Percentiles rank a stretch among this genome's conserved stretches.
Evolutionary conservation across 1,284 basidiomycete species (phyloP).

Genomic region (Sanguinoderma infundibulare): DNA sequence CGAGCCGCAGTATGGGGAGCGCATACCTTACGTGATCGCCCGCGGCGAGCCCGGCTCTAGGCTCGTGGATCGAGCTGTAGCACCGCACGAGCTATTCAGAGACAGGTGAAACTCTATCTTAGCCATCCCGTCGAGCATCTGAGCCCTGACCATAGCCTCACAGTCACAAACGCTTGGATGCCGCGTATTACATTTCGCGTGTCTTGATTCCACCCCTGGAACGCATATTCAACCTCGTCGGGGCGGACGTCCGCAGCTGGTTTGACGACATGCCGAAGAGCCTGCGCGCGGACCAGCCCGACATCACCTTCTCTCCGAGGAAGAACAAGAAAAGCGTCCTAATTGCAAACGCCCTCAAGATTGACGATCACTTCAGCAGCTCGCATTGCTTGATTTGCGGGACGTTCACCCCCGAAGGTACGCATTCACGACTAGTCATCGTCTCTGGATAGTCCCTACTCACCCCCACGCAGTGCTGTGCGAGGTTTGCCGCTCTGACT

Average conservation of each 20-base stretch:
- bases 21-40: slow-evolving; percentile 90
- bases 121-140: background rate
- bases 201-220: slow-evolving; percentile 90
- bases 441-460: background rate
- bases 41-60: slow-evolving; percentile 68
- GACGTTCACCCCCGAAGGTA: slow-evolving; percentile 58
- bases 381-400: slow-evolving; percentile 76
- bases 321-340: slow-evolving; percentile 44
- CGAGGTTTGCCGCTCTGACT: slow-evolving; percentile 57
- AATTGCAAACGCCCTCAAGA: slow-evolving; percentile 50
- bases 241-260: slow-evolving; percentile 90
- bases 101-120: slow-evolving; percentile 53
- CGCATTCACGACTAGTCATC: slow-evolving; percentile 7
- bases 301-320: slow-evolving; percentile 47
- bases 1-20: slow-evolving; percentile 92
- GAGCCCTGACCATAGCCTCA: background rate
- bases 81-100: slow-evolving; percentile 79
- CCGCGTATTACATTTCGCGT: slow-evolving; percentile 88
- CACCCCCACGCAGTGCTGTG: slow-evolving; percentile 63
- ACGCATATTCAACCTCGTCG: slow-evolving; percentile 90
- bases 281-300: slow-evolving; percentile 39
- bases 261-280: slow-evolving; percentile 86
- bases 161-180: slow-evolving; percentile 75
- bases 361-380: slow-evolving; percentile 80
- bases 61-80: slow-evolving; percentile 83